phyloP scores from a whole-genome alignment of 2,329 filamentous ascomycete genomes.

The Pseudonectria buxi region DNA sequence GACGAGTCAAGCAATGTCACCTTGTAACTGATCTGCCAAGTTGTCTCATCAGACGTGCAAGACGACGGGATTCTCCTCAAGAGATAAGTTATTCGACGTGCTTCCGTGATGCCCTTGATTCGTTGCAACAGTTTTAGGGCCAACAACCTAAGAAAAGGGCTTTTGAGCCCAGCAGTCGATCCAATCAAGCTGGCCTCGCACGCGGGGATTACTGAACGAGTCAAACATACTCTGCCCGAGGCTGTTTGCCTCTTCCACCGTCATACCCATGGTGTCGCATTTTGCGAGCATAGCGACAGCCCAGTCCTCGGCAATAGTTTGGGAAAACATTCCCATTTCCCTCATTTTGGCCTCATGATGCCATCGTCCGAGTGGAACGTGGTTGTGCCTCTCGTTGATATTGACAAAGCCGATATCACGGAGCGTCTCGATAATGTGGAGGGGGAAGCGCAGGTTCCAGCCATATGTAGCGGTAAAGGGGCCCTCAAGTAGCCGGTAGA shows the following conservation, averaged over 20 bases:
- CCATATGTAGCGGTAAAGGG: conserved; percentile 27
- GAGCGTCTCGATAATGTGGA: conserved; percentile 22
- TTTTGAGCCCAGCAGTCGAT: conserved; percentile 34
- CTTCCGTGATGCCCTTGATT: neutral
- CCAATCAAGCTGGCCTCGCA: conserved; percentile 30
- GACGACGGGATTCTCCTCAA: too few species aligned
- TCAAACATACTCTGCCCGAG: conserved; percentile 26
- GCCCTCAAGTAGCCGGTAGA: conserved; percentile 27
- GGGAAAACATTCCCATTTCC: conserved; percentile 33
- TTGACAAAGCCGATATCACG: conserved; percentile 29
- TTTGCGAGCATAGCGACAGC: conserved; percentile 27
- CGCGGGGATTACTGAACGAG: conserved; percentile 25
- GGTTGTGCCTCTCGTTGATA: conserved; percentile 20
- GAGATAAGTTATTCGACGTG: neutral
- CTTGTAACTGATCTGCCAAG: neutral
- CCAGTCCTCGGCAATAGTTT: conserved; percentile 30
- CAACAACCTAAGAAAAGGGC: conserved; percentile 16
- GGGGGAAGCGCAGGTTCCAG: conserved; percentile 28
- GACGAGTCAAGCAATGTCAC: too few species aligned
- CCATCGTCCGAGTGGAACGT: conserved; percentile 33
- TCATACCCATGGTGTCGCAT: conserved; percentile 27
- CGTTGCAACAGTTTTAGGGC: neutral
- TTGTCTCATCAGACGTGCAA: neutral
- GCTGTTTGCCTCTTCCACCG: conserved; percentile 26
- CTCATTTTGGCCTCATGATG: conserved; percentile 26